A percentile compares a stretch with the other conserved stretches of the same genome.
These are phyloP conservation scores for Suillus subalutaceus DNA, from an alignment of 768 basidiomycete genomes.

Conservation along the genomic window DNA sequence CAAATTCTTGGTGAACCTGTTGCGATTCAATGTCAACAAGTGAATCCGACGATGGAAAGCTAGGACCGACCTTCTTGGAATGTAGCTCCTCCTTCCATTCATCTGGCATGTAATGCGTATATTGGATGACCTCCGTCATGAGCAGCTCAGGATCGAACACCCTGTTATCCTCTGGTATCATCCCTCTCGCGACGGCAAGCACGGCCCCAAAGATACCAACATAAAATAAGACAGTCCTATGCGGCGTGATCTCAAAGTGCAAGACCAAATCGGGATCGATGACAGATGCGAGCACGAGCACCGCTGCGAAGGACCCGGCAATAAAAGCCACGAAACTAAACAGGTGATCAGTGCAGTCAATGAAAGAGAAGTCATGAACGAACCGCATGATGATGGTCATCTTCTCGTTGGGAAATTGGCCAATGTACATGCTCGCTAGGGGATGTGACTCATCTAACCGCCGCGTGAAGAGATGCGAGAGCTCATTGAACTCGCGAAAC, in stretches of 20 bases:
- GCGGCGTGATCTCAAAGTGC: constrained; percentile 92
- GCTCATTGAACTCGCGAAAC: constrained; percentile 98
- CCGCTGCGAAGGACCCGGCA: constrained; percentile 95
- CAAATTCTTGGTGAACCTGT: constrained; percentile 90
- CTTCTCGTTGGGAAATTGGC: constrained; percentile 97
- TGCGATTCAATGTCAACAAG: not conserved
- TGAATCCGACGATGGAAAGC: constrained; percentile 12
- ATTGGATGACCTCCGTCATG: constrained; percentile 89
- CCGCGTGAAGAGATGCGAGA: constrained; percentile 89
- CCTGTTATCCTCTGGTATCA: constrained; percentile 93
- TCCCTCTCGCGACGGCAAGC: constrained; percentile 87
- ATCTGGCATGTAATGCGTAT: constrained; percentile 95
- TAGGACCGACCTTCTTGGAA: constrained; percentile 69
- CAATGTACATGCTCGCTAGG: constrained; percentile 91
- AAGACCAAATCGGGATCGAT: constrained; percentile 93
- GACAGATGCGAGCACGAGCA: constrained; percentile 88
- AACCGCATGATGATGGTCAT: constrained; percentile 88
- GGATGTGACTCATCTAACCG: constrained; percentile 90
- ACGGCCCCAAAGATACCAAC: constrained; percentile 85
- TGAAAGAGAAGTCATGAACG: constrained; percentile 26
- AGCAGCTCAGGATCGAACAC: constrained; percentile 94
- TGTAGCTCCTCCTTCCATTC: constrained; percentile 91
- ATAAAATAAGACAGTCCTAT: constrained; percentile 94
- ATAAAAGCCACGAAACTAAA: constrained; percentile 93
- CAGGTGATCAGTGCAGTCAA: not conserved